Conservation (phyloP, 2,329 filamentous ascomycete genomes). For the Fusarium stilboides region DNA sequence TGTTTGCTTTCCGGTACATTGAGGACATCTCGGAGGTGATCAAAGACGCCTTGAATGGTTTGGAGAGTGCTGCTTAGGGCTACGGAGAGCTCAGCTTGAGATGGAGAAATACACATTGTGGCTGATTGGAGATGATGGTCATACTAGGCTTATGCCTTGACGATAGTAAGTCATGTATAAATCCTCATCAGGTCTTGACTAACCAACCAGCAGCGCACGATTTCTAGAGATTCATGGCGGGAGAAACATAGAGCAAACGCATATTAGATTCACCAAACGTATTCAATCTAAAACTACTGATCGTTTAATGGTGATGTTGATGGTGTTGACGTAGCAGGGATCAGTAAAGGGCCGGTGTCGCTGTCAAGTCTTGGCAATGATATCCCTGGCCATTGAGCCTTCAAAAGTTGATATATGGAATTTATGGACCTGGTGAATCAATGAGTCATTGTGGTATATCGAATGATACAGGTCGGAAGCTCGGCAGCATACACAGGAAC, state of each 20-base stretch:
- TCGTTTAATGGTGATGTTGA: neutral
- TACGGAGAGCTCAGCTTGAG: neutral
- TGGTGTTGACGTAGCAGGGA: neutral
- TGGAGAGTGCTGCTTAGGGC: slow-evolving; percentile 32
- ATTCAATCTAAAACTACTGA: neutral
- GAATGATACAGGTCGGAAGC: slow-evolving; percentile 1
- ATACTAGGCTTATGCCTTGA: neutral
- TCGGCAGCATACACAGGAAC: slow-evolving; percentile 7
- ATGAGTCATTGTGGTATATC: fast-evolving
- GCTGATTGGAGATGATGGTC: neutral
- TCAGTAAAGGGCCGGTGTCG: slow-evolving; percentile 16
- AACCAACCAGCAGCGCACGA: neutral
- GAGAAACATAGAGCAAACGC: neutral
- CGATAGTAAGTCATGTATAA: neutral
- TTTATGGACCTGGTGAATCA: neutral
- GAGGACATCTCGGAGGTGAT: slow-evolving; percentile 50
- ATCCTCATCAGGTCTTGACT: neutral
- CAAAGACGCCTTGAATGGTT: slow-evolving; percentile 27
- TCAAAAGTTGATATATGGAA: neutral
- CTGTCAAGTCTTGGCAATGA: neutral
- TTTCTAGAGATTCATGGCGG: neutral
- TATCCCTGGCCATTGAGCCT: neutral
- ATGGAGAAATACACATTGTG: neutral
- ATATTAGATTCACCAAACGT: neutral
- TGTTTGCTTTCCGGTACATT: slow-evolving; percentile 57